Base-by-base conservation (phyloP, 148 eudicot species). In the Spergularia marina region DNA sequence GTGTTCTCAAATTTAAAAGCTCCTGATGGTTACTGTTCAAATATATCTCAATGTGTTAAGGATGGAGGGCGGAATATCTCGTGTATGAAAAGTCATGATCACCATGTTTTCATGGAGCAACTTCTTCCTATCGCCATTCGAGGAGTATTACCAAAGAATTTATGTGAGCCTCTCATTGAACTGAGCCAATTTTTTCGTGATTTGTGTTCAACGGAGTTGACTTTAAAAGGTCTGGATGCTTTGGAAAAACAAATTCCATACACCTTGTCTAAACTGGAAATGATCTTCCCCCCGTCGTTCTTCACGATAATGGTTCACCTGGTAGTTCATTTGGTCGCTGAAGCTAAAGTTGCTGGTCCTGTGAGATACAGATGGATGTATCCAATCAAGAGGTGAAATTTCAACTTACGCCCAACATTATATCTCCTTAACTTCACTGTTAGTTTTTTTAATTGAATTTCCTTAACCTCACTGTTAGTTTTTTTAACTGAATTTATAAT, bases 31-130 rank as follows among this genome's bases (percentile, higher is more conserved):
- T 34, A 70, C 21, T 12, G 75, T 76, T 71, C 56, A 5, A 56
- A 56, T 18, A 56, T 56, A 85, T 88, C n/a, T 86, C 86, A 85
- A 89, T 88, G 60, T 56, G 60, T 56, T 1, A 83, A 51, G 11
- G 18, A 10, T 18, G 47, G 70, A 67, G 66, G 66, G 1, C 14
- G 2, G 21, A 62, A 16, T 54, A 72, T 40, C 15, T 10, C 56
- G 7, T 34, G 51, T 49, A 59, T 53, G 41, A 14, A 39, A 18
- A 57, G 9, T 53, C n/a, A 57, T 44, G 57, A 14, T 18, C 55
- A 73, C 6, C 74, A 56, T 90, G 91, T 90, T 89, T 56, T 83
- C 79, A 53, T 53, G 0, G 56, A 53, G 7, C 56, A 53, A 4
- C 16, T 53, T 2, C 56, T 53, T 53, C 56, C 56, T 16, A 12